Evolutionary conservation across 163 green algal species (phyloP), one percentile per base, ranked within the genome.

Genomic region (Scenedesmus sp.): DNA sequence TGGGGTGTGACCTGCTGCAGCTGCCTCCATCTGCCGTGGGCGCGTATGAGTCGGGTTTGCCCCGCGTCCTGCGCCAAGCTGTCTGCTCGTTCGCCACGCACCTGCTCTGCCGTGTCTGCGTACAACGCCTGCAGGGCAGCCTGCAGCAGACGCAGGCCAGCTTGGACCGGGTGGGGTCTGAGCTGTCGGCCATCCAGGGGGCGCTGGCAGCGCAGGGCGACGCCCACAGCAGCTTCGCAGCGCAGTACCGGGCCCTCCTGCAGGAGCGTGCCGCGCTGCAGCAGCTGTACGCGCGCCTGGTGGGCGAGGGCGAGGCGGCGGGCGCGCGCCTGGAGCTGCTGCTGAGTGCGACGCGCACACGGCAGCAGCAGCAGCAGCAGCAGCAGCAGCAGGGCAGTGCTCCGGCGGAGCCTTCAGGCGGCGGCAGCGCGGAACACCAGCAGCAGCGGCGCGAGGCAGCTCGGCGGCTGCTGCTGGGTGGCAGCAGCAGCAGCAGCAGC

Each of bases 181-280:
- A 84, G 49, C 72, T 90, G 18, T 15, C 33, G 13, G 10, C 43
- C 43, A 81, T 90, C 0, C 85, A 90, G 4, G 68, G 43, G 2
- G 68, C 44, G 0, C 85, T 90, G 5, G 13, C 51, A 4, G 7
- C 49, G 1, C 4, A 37, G 33, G 15, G 26, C 7, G 18, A 30
- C 35, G 26, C 53, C 16, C 83, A 73, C 46, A 76, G 85, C n/a
- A 33, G 18, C 13, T 9, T 85, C 40, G n/a, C 87, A 13, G 42
- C 37, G 22, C 81, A 85, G 49, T 81, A 92, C 24, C 16, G 78
- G 7, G 30, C 81, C 26, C 87, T 91, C 26, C 72, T 68, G 78
- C 46, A 44, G 33, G 78, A 91, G 40, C 87, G 56, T 2, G 4
- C 51, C 6, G 12, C 40, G 20, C 78, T 87, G 76, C 51, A 81